Percentiles rank a stretch among this genome's conserved stretches.
Evolutionary conservation across 2,329 filamentous ascomycete species (phyloP).

Genomic region (Metarhizium brunneum): DNA sequence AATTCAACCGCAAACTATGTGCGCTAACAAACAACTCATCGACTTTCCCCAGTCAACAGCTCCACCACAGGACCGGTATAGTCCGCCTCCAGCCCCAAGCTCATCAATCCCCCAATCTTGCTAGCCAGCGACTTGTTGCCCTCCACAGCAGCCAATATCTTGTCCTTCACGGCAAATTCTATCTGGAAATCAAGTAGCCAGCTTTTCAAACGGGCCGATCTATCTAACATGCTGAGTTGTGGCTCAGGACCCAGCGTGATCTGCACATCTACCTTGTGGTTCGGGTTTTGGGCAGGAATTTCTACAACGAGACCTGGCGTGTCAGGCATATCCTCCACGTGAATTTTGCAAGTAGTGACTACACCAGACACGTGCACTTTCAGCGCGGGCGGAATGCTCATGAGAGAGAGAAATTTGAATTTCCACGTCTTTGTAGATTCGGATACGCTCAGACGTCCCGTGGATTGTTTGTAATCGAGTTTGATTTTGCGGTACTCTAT

Average conservation of each 20-base stretch:
- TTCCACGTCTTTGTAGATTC: constrained; percentile 3
- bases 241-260: constrained; percentile 1
- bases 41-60: constrained; percentile 2
- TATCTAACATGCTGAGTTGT: background rate
- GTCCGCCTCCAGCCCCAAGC: constrained; percentile 1
- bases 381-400: background rate
- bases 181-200: constrained; percentile 4
- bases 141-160: background rate
- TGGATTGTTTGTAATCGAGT: background rate
- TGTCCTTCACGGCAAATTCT: constrained; percentile 2
- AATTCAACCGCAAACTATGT: background rate
- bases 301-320: background rate
- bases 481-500: background rate
- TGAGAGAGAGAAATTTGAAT: constrained; percentile 2
- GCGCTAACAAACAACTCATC: background rate
- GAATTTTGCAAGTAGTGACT: background rate
- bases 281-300: background rate
- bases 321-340: background rate
- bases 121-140: background rate
- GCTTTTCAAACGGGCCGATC: background rate
- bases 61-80: constrained; percentile 3
- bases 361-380: background rate
- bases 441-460: background rate
- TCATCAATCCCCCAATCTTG: constrained; percentile 3
- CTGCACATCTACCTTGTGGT: background rate